A percentile compares a stretch with the other conserved stretches of the same genome.
Evolutionary conservation across 805 yeast genomes (phyloP).

Genomic region (Pichia gijzeniarum): DNA sequence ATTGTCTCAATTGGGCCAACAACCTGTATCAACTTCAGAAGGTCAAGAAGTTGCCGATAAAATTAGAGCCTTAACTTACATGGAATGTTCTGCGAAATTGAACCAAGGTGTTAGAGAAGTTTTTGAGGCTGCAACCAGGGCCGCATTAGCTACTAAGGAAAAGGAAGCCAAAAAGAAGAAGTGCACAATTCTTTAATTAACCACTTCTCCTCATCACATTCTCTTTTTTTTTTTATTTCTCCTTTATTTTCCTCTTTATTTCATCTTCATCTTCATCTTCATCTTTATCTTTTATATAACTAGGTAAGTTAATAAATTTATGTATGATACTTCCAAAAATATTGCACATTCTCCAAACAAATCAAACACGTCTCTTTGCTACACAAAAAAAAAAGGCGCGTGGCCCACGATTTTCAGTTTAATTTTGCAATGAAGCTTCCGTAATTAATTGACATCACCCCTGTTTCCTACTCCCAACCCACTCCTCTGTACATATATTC

Average conservation of each 20-base stretch:
- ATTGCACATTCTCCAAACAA: no score
- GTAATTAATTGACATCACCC: no score
- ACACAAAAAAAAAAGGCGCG: no score
- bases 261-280: not conserved
- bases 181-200: slow-evolving; percentile 60
- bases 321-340: no score
- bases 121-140: slow-evolving; percentile 88
- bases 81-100: slow-evolving; percentile 90
- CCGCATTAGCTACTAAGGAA: slow-evolving; percentile 68
- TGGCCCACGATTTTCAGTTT: no score
- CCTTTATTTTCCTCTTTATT: not conserved
- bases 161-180: slow-evolving; percentile 52
- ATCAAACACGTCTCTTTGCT: no score
- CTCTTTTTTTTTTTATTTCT: not conserved
- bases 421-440: no score
- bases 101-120: slow-evolving; percentile 91
- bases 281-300: not conserved
- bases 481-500: not conserved
- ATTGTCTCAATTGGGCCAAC: slow-evolving; percentile 66
- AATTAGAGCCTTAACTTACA: slow-evolving; percentile 80
- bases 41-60: slow-evolving; percentile 84
- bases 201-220: not conserved
- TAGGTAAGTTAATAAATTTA: no score
- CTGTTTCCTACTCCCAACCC: not conserved
- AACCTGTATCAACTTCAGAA: slow-evolving; percentile 75